Percentiles rank a stretch among this genome's conserved stretches.
Conservation (phyloP, 2,329 filamentous ascomycete genomes). For the Tolypocladium nubicola region DNA sequence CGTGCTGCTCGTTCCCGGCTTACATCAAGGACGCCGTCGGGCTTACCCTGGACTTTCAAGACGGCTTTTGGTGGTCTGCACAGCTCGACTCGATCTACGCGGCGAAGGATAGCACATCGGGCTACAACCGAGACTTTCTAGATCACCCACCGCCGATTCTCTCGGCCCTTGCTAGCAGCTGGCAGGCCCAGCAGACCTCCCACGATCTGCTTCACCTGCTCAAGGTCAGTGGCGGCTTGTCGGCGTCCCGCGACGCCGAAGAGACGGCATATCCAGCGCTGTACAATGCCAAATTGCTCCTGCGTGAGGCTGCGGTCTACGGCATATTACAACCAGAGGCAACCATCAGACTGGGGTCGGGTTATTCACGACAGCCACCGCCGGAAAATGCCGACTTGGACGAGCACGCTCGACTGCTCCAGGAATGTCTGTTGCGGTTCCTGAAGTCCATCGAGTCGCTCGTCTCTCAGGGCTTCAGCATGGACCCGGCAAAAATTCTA, state of each 20-base stretch:
- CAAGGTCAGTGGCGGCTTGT: constrained; percentile 37
- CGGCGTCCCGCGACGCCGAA: constrained; percentile 36
- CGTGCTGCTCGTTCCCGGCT: constrained; percentile 30
- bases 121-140: constrained; percentile 18
- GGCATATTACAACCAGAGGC: constrained; percentile 40
- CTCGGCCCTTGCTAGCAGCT: constrained; percentile 38
- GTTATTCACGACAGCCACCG: constrained; percentile 9
- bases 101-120: constrained; percentile 7
- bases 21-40: constrained; percentile 30
- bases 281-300: constrained; percentile 42
- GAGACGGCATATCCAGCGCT: constrained; percentile 37
- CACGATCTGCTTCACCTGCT: constrained; percentile 44
- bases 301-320: constrained; percentile 44
- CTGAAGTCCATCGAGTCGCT: constrained; percentile 40
- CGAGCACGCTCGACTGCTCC: constrained; percentile 35
- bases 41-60: constrained; percentile 39
- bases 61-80: constrained; percentile 49
- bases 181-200: constrained; percentile 35
- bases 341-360: constrained; percentile 22
- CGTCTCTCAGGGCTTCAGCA: constrained; percentile 20
- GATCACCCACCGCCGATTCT: constrained; percentile 38
- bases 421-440: constrained; percentile 40
- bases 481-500: constrained; percentile 33
- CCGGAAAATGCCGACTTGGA: constrained; percentile 35
- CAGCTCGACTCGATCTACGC: constrained; percentile 26